These are phyloP conservation scores for Alternaria brassicicola DNA, from an alignment of 2,329 filamentous ascomycete genomes.

Conservation along the genomic window DNA sequence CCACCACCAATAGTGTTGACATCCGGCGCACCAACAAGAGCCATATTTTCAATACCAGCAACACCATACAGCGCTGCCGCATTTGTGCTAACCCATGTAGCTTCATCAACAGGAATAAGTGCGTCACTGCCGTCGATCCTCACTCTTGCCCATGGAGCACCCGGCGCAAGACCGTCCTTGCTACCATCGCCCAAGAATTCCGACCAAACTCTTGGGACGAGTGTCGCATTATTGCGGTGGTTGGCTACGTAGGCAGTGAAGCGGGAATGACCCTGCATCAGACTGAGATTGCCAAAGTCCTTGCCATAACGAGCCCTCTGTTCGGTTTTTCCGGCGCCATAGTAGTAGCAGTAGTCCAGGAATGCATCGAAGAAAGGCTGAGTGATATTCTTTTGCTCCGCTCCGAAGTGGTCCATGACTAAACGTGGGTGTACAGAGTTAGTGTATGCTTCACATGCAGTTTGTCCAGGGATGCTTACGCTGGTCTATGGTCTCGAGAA, in stretches of 20 bases:
- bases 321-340: slow-evolving; percentile 56
- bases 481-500: slow-evolving; percentile 64
- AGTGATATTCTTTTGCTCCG: slow-evolving; percentile 51
- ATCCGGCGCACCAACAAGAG: slow-evolving; percentile 42
- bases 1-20: slow-evolving; percentile 15
- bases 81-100: slow-evolving; percentile 64
- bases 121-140: slow-evolving; percentile 54
- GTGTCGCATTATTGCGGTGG: slow-evolving; percentile 53
- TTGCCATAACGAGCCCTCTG: slow-evolving; percentile 61
- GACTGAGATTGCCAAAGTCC: slow-evolving; percentile 53
- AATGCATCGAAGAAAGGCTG: slow-evolving; percentile 60
- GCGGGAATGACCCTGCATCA: slow-evolving; percentile 64
- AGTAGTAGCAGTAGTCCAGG: slow-evolving; percentile 67
- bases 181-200: slow-evolving; percentile 57
- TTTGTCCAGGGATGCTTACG: too few relatives aligned
- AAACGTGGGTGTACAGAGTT: too few relatives aligned
- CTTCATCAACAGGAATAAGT: slow-evolving; percentile 60
- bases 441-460: too few relatives aligned
- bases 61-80: slow-evolving; percentile 63
- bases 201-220: slow-evolving; percentile 60
- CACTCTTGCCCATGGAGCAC: slow-evolving; percentile 54
- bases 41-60: slow-evolving; percentile 63
- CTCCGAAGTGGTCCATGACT: slow-evolving; percentile 57
- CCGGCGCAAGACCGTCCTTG: slow-evolving; percentile 43
- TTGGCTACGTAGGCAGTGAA: slow-evolving; percentile 62